A percentile compares a stretch with the other conserved stretches of the same genome.
phyloP scores from a whole-genome alignment of 306 rosid genomes.

The Castanopsis chinensis region DNA sequence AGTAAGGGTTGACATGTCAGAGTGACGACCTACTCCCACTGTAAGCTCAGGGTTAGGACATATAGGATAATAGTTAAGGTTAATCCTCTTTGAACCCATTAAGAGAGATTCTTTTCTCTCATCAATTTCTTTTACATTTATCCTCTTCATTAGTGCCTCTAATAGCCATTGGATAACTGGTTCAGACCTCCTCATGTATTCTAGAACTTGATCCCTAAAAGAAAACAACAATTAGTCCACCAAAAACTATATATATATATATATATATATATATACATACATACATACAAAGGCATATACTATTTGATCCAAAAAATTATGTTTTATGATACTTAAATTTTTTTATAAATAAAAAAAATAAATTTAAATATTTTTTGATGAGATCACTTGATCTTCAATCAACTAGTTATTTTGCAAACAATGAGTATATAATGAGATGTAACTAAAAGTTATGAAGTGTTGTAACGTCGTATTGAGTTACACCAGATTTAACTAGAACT shows the following conservation, averaged over 20 bases:
- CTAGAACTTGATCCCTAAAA: conserved; percentile 44
- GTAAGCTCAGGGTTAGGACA: conserved; percentile 59
- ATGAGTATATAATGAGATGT: no score
- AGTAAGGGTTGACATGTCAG: conserved; percentile 59
- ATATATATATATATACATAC: no score
- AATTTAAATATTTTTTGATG: no score
- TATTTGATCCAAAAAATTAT: no score
- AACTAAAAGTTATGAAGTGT: no score
- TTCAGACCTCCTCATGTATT: conserved; percentile 48
- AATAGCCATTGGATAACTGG: conserved; percentile 33
- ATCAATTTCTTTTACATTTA: conserved; percentile 39
- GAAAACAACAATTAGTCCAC: neutral
- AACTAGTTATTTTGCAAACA: no score
- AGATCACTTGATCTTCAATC: no score
- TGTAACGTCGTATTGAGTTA: no score
- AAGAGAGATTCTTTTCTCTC: conserved; percentile 23
- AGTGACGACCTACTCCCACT: conserved; percentile 54
- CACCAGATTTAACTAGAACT: no score
- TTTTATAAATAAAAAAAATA: no score
- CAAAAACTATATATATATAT: neutral
- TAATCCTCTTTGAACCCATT: conserved; percentile 56
- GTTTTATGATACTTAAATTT: no score
- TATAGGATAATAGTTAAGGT: conserved; percentile 55
- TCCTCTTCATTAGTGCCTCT: conserved; percentile 36
- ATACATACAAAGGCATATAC: no score